These are phyloP conservation scores for Mucor piriformis DNA, from an alignment of 371 early-diverging fungal genomes.

Conservation along the genomic window DNA sequence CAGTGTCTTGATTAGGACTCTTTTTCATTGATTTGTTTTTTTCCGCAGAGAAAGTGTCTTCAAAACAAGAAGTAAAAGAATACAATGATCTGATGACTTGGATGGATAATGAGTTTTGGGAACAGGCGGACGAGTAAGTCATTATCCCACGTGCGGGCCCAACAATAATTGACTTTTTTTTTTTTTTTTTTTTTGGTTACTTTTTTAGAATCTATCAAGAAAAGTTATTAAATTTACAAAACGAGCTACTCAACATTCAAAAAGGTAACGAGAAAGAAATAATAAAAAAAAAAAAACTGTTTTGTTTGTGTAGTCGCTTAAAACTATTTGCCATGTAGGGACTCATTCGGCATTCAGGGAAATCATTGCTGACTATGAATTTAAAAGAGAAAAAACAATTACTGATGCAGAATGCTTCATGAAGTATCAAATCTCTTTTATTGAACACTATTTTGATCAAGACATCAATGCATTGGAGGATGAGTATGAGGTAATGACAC, in stretches of 20 bases:
- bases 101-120: conserved; percentile 54
- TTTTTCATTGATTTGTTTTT: neutral
- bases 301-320: too few species aligned
- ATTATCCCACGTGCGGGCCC: conserved; percentile 13
- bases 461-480: conserved; percentile 40
- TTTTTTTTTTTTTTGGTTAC: neutral
- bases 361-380: conserved; percentile 43
- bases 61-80: conserved; percentile 20
- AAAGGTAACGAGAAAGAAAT: conserved; percentile 15
- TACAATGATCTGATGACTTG: conserved; percentile 50
- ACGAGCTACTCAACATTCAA: conserved; percentile 25
- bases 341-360: conserved; percentile 48
- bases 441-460: conserved; percentile 34
- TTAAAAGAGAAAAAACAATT: conserved; percentile 39
- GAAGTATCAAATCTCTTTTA: conserved; percentile 38
- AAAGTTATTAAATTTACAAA: conserved; percentile 24
- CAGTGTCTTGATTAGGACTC: too few species aligned
- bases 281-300: neutral
- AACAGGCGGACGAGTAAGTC: conserved; percentile 49
- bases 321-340: conserved; percentile 19
- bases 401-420: conserved; percentile 35
- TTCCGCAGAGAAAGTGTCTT: neutral
- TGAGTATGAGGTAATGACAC: conserved; percentile 40
- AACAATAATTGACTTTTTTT: neutral
- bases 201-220: conserved; percentile 22